Evolutionary conservation across 73 alveolate genomes (phyloP).

Genomic region (Durusdinium trenchii): DNA sequence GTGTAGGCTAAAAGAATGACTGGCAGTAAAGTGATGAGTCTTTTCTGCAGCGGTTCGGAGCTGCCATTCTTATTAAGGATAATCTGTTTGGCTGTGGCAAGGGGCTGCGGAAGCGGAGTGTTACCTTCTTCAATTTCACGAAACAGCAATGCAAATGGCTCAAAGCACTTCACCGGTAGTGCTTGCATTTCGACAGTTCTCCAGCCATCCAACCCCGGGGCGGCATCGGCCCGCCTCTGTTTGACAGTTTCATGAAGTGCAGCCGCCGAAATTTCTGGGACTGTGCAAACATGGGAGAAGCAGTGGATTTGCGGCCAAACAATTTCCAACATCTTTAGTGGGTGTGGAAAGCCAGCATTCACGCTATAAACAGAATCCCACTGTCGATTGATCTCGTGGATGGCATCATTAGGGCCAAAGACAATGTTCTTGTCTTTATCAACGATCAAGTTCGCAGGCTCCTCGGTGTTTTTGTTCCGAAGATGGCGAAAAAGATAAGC

Average conservation of each 20-base stretch:
- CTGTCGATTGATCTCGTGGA: background rate
- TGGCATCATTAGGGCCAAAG: background rate
- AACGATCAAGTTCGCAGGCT: no score
- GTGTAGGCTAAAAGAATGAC: background rate
- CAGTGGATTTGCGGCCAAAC: background rate
- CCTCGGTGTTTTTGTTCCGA: background rate
- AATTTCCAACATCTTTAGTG: background rate
- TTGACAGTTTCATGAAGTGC: background rate
- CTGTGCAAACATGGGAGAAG: background rate
- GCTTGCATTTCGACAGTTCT: background rate
- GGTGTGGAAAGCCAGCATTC: background rate
- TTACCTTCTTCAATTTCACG: background rate
- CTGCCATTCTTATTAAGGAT: background rate
- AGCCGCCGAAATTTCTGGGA: background rate
- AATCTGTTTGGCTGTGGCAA: background rate
- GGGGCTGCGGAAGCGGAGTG: background rate
- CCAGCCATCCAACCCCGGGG: conserved; percentile 3
- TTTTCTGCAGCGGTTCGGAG: background rate
- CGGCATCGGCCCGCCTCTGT: background rate
- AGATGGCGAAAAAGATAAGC: background rate
- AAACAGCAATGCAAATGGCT: background rate
- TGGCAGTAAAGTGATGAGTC: background rate
- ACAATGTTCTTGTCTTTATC: background rate
- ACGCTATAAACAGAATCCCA: background rate
- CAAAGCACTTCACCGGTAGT: background rate